Percentiles rank a stretch among this genome's conserved stretches.
Conservation (phyloP, 768 basidiomycete species). For the Cytidiella melzeri region DNA sequence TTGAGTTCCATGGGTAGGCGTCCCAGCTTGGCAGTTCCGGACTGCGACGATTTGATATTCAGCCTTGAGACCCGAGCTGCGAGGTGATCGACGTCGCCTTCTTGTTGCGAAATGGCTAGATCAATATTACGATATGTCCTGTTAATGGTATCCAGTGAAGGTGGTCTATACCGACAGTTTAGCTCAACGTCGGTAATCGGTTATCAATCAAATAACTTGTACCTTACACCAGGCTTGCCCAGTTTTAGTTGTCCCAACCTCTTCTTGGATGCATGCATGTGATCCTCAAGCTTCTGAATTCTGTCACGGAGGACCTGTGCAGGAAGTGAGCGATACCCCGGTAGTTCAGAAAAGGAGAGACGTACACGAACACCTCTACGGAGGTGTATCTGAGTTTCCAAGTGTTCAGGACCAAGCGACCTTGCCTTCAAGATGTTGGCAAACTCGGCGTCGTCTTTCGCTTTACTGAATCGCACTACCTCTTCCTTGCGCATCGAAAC, state of each 20-base stretch:
- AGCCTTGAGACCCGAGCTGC: constrained; percentile 48
- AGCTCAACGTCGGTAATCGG: neutral
- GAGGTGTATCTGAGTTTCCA: constrained; percentile 74
- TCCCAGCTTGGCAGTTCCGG: constrained; percentile 13
- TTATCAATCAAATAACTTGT: constrained; percentile 25
- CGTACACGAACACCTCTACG: constrained; percentile 66
- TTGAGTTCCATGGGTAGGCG: constrained; percentile 12
- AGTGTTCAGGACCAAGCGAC: constrained; percentile 68
- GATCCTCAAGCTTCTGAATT: constrained; percentile 73
- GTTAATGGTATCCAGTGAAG: constrained; percentile 79
- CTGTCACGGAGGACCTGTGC: constrained; percentile 61
- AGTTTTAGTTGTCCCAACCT: constrained; percentile 54
- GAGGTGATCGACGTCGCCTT: constrained; percentile 45
- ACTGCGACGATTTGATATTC: constrained; percentile 28
- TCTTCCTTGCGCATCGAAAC: constrained; percentile 82
- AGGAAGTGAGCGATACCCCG: constrained; percentile 6
- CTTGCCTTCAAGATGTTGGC: constrained; percentile 37
- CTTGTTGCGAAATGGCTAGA: constrained; percentile 57
- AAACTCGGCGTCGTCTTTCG: constrained; percentile 74
- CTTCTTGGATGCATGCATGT: constrained; percentile 65
- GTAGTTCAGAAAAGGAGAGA: neutral
- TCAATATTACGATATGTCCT: constrained; percentile 85
- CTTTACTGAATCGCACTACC: constrained; percentile 71
- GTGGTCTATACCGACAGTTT: constrained; percentile 45
- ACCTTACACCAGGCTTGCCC: constrained; percentile 62